Conservation (phyloP, 495 filamentous ascomycete genomes). For the Amorphotheca resinae region DNA sequence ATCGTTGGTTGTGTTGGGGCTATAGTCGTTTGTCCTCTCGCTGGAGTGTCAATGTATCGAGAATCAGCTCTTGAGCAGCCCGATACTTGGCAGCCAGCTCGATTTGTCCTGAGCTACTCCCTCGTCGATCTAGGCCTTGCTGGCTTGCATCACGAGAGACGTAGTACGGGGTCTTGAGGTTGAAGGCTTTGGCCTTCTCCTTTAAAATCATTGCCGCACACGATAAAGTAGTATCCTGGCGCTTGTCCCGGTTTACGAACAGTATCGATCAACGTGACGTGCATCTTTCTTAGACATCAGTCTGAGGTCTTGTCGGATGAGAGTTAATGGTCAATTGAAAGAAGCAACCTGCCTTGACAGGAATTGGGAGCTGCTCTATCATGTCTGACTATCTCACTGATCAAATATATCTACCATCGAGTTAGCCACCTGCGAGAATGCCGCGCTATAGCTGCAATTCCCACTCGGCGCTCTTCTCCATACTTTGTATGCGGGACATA, state of each 20-base stretch:
- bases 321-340: slow-evolving; percentile 17
- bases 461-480: slow-evolving; percentile 69
- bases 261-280: slow-evolving; percentile 16
- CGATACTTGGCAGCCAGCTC: slow-evolving; percentile 51
- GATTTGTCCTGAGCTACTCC: slow-evolving; percentile 56
- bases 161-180: slow-evolving; percentile 63
- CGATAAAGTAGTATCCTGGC: slow-evolving; percentile 23
- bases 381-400: slow-evolving; percentile 46
- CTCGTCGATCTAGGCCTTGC: slow-evolving; percentile 36
- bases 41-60: slow-evolving; percentile 44
- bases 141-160: slow-evolving; percentile 35
- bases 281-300: slow-evolving; percentile 39
- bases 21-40: slow-evolving; percentile 69
- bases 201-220: slow-evolving; percentile 66
- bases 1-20: slow-evolving; percentile 38
- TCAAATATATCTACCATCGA: slow-evolving; percentile 63
- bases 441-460: slow-evolving; percentile 73
- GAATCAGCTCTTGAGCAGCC: slow-evolving; percentile 24
- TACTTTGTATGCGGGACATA: slow-evolving; percentile 46
- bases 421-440: slow-evolving; percentile 79
- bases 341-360: slow-evolving; percentile 1
- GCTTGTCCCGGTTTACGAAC: slow-evolving; percentile 28
- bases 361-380: slow-evolving; percentile 7
- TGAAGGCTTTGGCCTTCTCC: slow-evolving; percentile 60
- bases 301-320: slow-evolving; percentile 79